Percentiles rank a stretch among this genome's conserved stretches.
These are phyloP conservation scores for Microsporum audouinii DNA, from an alignment of 2,329 filamentous ascomycete species.

Conservation along the genomic window DNA sequence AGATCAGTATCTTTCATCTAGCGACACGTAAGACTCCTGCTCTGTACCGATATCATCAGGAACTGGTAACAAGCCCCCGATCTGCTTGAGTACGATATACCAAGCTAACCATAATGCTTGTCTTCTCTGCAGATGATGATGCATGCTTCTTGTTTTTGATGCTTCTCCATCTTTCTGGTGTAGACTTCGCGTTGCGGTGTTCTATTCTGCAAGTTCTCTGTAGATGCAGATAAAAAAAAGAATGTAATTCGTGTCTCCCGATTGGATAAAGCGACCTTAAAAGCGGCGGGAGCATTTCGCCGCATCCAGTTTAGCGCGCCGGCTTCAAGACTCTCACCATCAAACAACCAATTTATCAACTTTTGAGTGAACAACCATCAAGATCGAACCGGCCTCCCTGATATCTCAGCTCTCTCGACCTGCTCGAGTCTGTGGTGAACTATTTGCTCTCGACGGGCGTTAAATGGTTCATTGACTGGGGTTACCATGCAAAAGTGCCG, in stretches of 20 bases:
- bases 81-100: no score
- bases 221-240: background rate
- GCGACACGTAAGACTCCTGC: no score
- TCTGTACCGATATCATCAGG: no score
- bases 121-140: no score
- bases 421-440: background rate
- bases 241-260: background rate
- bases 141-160: no score
- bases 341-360: background rate
- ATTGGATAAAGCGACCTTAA: background rate
- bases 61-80: no score
- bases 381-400: background rate
- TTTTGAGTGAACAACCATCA: background rate
- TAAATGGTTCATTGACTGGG: slow-evolving; percentile 17
- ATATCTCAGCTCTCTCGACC: background rate
- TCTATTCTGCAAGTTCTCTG: background rate
- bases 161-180: no score
- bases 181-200: no score
- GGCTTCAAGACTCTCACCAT: background rate
- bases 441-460: slow-evolving; percentile 10
- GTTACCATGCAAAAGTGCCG: slow-evolving; percentile 38
- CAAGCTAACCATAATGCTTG: no score
- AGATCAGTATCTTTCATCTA: no score
- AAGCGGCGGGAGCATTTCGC: background rate
- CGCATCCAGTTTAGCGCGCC: background rate